Conservation (phyloP, 768 basidiomycete genomes). For the Pisolithus tinctorius region DNA sequence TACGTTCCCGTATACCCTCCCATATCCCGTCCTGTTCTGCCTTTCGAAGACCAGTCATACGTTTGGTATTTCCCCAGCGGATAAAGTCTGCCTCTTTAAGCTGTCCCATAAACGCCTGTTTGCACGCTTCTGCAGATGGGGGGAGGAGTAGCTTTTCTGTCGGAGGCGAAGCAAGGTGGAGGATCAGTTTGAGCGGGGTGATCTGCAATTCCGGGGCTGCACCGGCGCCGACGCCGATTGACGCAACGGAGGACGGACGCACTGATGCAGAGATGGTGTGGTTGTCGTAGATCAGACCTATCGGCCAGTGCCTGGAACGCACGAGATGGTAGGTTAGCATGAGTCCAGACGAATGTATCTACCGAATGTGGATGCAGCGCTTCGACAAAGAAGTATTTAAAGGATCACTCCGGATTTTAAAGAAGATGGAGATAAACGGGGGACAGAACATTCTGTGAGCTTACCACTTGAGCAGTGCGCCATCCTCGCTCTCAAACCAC, state of each 20-base stretch:
- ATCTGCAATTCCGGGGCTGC: constrained; percentile 33
- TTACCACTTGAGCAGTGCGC: constrained; percentile 81
- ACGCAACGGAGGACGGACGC: background rate
- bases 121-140: constrained; percentile 79
- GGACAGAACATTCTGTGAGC: constrained; percentile 10
- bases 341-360: background rate
- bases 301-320: constrained; percentile 89
- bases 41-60: constrained; percentile 86
- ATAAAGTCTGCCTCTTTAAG: constrained; percentile 96
- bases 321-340: background rate
- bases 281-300: constrained; percentile 90
- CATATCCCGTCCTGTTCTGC: constrained; percentile 94
- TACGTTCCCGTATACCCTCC: constrained; percentile 94
- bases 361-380: background rate
- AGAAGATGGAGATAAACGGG: too few species aligned
- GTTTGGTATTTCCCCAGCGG: constrained; percentile 92
- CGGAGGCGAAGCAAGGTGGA: constrained; percentile 86
- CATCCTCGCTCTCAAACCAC: constrained; percentile 95
- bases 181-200: constrained; percentile 65
- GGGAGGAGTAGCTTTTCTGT: constrained; percentile 78
- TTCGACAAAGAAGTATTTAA: background rate
- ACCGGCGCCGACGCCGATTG: constrained; percentile 34
- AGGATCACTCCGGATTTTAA: background rate
- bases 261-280: constrained; percentile 60
- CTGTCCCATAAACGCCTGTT: constrained; percentile 92